phyloP scores from a whole-genome alignment of 1,139 yeast species.

The Yamadazyma siamensis region DNA sequence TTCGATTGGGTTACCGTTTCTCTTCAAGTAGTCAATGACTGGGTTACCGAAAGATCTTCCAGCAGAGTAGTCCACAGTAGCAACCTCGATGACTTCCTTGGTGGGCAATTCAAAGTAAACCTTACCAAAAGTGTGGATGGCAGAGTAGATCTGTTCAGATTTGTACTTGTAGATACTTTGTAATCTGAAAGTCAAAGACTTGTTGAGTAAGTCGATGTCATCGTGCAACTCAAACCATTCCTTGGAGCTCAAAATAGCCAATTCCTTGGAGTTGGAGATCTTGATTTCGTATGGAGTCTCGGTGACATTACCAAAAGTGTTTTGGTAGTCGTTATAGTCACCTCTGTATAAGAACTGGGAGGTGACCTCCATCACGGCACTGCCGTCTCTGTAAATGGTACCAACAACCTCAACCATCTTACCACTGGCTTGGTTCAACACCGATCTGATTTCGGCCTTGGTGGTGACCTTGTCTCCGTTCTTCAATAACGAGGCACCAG shows the following conservation, averaged over 20 bases:
- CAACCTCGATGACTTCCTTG: slow-evolving; percentile 86
- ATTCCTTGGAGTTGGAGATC: slow-evolving; percentile 76
- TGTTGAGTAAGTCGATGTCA: slow-evolving; percentile 68
- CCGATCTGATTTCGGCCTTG: slow-evolving; percentile 82
- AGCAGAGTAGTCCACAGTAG: slow-evolving; percentile 84
- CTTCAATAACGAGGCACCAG: slow-evolving; percentile 87
- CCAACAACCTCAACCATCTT: slow-evolving; percentile 96
- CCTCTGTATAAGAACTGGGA: slow-evolving; percentile 98
- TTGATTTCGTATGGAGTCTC: slow-evolving; percentile 86
- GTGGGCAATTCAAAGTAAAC: slow-evolving; percentile 88
- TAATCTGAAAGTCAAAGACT: slow-evolving; percentile 86
- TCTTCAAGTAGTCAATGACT: slow-evolving; percentile 84
- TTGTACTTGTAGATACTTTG: slow-evolving; percentile 82
- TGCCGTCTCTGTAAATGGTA: slow-evolving; percentile 69
- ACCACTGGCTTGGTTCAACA: slow-evolving; percentile 87
- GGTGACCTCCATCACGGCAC: slow-evolving; percentile 88
- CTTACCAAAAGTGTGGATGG: slow-evolving; percentile 82
- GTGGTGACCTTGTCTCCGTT: slow-evolving; percentile 85
- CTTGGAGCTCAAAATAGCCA: slow-evolving; percentile 89
- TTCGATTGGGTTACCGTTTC: slow-evolving; percentile 92
- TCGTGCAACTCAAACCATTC: slow-evolving; percentile 93
- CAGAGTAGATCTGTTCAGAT: slow-evolving; percentile 69
- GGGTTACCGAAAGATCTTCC: slow-evolving; percentile 97
- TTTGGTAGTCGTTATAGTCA: slow-evolving; percentile 76
- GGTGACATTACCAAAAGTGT: slow-evolving; percentile 84